Evolutionary conservation across 1,284 basidiomycete genomes (phyloP), one percentile per base, ranked within the genome.

Genomic region (Apiotrichum sp.): DNA sequence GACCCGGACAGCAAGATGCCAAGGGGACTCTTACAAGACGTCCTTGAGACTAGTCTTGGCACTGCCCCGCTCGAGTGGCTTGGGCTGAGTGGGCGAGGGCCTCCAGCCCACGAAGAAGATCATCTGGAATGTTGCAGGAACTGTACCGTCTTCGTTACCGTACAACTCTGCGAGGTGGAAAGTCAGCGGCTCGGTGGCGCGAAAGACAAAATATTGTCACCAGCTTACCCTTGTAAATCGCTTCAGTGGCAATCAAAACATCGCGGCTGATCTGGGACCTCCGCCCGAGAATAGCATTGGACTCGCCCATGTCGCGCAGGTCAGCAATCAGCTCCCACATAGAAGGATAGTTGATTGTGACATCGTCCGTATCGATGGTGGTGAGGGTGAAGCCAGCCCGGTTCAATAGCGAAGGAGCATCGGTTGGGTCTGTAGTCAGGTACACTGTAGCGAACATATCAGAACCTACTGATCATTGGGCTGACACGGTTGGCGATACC

Each of bases 81-180:
- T 87, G 5, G 87, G 88, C 75, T 97, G 91, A 31, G 76, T 85
- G 1, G 87, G 83, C 3, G 86, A 82, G 16, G 93, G 92, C 71
- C 93, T 97, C 95, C 96, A 99, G n/a, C 96, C 95, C 74, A 98
- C 97, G 91, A 98, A 86, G 73, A 89, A 97, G 59, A 98, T 92
- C 52, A 98, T 80, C 70, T 95, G 89, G 77, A 97, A 99, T 4
- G 96, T 98, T 11, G 96, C 96, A 4, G 93, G 90, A 32, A 98
- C 81, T 3, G 82, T 82, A 2, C 88, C 90, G 69, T 93, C 87
- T 63, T 86, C 83, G 56, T 85, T 82, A 4, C 88, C 90, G 70
- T 97, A 88, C 53, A 98, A 68, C 58, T 87, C 93, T 96, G 66
- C 2, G n/a, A 22, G 10, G 6, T 5, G 3, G 36, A 38, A 7